A percentile compares a stretch with the other conserved stretches of the same genome.
Evolutionary conservation across 768 basidiomycete genomes (phyloP).

Genomic region (Suillus occidentalis): DNA sequence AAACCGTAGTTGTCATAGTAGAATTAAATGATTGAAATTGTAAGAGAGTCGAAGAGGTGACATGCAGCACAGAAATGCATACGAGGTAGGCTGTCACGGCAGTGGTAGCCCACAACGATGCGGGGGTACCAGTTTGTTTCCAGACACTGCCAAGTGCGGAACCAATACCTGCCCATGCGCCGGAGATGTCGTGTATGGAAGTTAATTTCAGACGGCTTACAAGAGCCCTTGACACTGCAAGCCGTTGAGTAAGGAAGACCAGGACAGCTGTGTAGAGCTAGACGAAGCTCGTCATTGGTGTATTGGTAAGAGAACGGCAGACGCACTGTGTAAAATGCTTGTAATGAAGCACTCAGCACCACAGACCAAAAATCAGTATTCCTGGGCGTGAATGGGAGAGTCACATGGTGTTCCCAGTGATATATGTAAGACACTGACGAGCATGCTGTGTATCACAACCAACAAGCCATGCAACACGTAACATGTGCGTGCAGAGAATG

Average conservation of each 20-base stretch:
- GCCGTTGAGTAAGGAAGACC: not conserved
- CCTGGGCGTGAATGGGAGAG: no score
- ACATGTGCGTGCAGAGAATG: not conserved
- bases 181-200: not conserved
- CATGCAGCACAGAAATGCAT: not conserved
- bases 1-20: not conserved
- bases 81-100: not conserved
- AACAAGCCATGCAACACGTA: not conserved
- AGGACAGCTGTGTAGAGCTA: no score
- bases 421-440: no score
- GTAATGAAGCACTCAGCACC: no score
- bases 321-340: no score
- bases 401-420: no score
- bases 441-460: slow-evolving; percentile 13
- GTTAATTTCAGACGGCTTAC: not conserved
- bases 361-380: no score
- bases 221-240: not conserved
- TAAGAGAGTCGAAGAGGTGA: not conserved
- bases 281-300: no score
- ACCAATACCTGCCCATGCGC: not conserved
- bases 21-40: not conserved
- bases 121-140: not conserved
- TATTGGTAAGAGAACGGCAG: no score
- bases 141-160: not conserved
- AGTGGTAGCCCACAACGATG: not conserved